Evolutionary conservation across 116 monocot genomes (phyloP).

Genomic region (Papilionanthe hybrid): DNA sequence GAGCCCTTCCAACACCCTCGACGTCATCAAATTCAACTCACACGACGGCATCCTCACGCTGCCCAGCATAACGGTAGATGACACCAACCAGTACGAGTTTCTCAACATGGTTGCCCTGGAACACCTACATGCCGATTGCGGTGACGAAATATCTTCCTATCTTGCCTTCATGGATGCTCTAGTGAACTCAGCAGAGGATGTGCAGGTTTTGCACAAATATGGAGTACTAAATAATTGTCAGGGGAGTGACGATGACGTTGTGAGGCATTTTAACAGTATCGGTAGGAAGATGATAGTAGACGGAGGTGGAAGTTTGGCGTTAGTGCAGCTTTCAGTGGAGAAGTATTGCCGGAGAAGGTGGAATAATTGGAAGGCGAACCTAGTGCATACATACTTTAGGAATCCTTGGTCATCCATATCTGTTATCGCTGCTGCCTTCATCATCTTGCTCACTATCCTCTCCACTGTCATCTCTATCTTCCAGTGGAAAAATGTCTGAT

Average conservation of each 20-base stretch:
- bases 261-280: slow-evolving; percentile 17
- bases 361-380: slow-evolving; percentile 14
- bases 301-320: background rate
- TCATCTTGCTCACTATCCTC: background rate
- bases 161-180: slow-evolving; percentile 21
- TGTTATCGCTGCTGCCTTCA: background rate
- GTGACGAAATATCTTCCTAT: slow-evolving; percentile 16
- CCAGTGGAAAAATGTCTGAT: background rate
- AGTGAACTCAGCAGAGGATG: slow-evolving; percentile 14
- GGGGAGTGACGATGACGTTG: slow-evolving; percentile 19
- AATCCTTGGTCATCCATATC: slow-evolving; percentile 1
- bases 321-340: background rate
- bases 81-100: slow-evolving; percentile 17
- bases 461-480: too few species aligned
- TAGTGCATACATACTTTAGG: slow-evolving; percentile 9
- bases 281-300: slow-evolving; percentile 6
- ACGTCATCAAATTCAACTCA: background rate
- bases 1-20: background rate
- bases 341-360: slow-evolving; percentile 5
- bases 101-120: slow-evolving; percentile 29
- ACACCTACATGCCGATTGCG: slow-evolving; percentile 12
- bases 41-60: slow-evolving; percentile 1
- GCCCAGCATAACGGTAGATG: slow-evolving; percentile 9
- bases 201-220: background rate
- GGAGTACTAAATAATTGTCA: background rate